phyloP scores from a whole-genome alignment of 306 rosid species.

The Pterocarpus macrocarpus region DNA sequence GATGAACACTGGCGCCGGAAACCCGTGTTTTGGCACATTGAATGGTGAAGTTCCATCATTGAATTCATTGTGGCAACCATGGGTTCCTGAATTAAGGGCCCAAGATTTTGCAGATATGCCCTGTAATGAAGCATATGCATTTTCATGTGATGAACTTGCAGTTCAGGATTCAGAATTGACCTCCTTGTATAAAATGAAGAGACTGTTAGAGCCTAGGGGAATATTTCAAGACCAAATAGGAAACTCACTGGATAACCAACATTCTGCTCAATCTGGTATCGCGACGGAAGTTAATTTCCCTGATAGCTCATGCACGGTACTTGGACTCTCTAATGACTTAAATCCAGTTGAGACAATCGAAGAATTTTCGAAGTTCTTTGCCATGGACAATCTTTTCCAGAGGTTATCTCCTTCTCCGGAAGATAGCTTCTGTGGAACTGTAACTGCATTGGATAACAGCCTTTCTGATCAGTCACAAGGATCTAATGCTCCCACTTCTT shows the following conservation, averaged over 20 bases:
- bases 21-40: slow-evolving; percentile 41
- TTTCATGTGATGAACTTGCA: slow-evolving; percentile 32
- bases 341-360: slow-evolving; percentile 30
- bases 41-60: slow-evolving; percentile 52
- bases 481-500: slow-evolving; percentile 42
- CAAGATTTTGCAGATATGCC: slow-evolving; percentile 39
- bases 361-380: slow-evolving; percentile 44
- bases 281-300: slow-evolving; percentile 19
- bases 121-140: slow-evolving; percentile 31
- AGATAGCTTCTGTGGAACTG: slow-evolving; percentile 36
- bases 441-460: slow-evolving; percentile 45
- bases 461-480: slow-evolving; percentile 44
- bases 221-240: slow-evolving; percentile 42
- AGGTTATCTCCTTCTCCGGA: slow-evolving; percentile 59
- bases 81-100: slow-evolving; percentile 41
- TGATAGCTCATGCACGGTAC: slow-evolving; percentile 12
- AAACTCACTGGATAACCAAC: slow-evolving; percentile 38
- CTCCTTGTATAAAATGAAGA: slow-evolving; percentile 26
- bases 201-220: neutral
- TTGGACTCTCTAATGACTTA: slow-evolving; percentile 47
- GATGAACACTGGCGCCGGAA: slow-evolving; percentile 9
- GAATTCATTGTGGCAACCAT: slow-evolving; percentile 42
- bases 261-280: slow-evolving; percentile 22
- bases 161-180: slow-evolving; percentile 37
- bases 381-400: slow-evolving; percentile 61